Evolutionary conservation across 306 rosid species (phyloP).

Genomic region (Gynostemma pentaphyllum): DNA sequence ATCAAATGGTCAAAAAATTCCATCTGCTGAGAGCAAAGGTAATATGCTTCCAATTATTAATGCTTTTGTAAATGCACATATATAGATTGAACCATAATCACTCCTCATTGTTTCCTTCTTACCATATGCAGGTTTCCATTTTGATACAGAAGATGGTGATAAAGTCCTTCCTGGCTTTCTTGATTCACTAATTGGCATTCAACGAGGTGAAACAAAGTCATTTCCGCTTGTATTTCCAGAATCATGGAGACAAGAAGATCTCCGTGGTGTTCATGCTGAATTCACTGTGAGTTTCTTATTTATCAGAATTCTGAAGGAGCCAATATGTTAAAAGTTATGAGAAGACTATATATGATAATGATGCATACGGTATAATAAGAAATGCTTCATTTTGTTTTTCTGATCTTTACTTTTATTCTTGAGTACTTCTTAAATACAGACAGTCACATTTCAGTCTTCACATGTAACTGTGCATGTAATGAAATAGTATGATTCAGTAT

Average conservation of each 20-base stretch:
- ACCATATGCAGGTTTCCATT: slow-evolving; percentile 51
- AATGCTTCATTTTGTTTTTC: neutral
- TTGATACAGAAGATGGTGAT: slow-evolving; percentile 80
- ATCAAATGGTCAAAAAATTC: slow-evolving; percentile 53
- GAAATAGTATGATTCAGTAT: neutral
- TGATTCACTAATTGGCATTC: slow-evolving; percentile 61
- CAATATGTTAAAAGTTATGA: neutral
- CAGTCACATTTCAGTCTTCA: neutral
- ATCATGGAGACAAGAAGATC: slow-evolving; percentile 80
- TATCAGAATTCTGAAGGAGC: neutral
- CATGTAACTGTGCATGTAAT: neutral
- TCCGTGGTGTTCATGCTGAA: slow-evolving; percentile 76
- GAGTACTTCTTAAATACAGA: neutral
- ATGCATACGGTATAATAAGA: neutral
- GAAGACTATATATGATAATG: neutral
- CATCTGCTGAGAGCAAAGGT: slow-evolving; percentile 95
- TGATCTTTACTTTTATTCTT: neutral
- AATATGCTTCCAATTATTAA: slow-evolving; percentile 1
- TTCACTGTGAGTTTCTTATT: slow-evolving; percentile 55
- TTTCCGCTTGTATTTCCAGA: slow-evolving; percentile 85
- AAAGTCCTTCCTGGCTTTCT: slow-evolving; percentile 70
- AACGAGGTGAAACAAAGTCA: slow-evolving; percentile 63
- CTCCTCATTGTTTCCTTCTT: neutral
- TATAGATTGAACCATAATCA: neutral
- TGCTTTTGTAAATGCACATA: neutral